Evolutionary conservation across 2,329 filamentous ascomycete genomes (phyloP), one percentile per base, ranked within the genome.

Genomic region (Fusarium nematophilum): DNA sequence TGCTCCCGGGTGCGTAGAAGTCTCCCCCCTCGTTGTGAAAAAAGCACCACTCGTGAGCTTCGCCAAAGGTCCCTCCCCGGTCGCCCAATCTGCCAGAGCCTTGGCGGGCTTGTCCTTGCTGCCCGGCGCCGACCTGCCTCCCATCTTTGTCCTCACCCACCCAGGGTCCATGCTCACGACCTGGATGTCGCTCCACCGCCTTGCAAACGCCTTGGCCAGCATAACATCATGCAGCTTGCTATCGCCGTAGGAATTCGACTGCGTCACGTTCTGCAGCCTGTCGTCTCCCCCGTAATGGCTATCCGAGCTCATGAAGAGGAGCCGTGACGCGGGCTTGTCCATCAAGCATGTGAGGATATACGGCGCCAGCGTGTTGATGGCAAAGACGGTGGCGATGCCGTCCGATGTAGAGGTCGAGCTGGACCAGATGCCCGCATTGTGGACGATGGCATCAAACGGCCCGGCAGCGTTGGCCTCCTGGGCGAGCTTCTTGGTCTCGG

Each of bases 81-180:
- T 46, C 4, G 43, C 61, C 61, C 62, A 64, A 5, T 31, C 39
- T 9, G 62, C 57, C 14, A 64, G 37, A 3, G 61, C 49, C 10
- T 51, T 45, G 2, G 57, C 53, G 9, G 62, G 61, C 4, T 59
- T 38, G 1, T 46, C 48, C 0, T 43, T n/a, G 0, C 34, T 29
- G 6, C 59, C 53, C 14, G 63, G 62, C 2, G 63, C 63, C 9
- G 51, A 47, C 10, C 4, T 26, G 17, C 62, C 57, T 13, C 63
- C 63, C 59, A 66, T 64, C 17, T 66, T 66, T 3, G 63, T 66
- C 27, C 45, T 55, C 2, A 66, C 63, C 63, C 62, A 66, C 3
- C 63, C 63, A 0, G 63, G 63, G 11, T 66, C 56, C 55, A 66
- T 64, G 33, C 59, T 64, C 7, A 66, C 13, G 7, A 66, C 46